Evolutionary conservation across 768 basidiomycete species (phyloP), one percentile per base, ranked within the genome.

Genomic region (Amylocystis lapponica): DNA sequence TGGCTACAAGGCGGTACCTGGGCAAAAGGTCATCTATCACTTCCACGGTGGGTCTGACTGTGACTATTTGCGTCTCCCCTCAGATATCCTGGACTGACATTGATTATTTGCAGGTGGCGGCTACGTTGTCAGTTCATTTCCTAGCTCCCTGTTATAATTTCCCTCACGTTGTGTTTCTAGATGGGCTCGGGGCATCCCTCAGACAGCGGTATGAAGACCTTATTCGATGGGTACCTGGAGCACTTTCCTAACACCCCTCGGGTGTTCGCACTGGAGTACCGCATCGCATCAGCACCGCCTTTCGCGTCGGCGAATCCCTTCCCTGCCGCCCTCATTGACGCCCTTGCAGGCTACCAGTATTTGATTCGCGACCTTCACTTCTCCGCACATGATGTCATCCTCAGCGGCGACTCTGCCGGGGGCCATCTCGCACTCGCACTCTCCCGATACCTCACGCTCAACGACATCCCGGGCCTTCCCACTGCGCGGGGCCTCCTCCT

Each of bases 341-440:
- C 64, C 2, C 35, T 79, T 9, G 67, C 74, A 0, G 75, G 71
- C 4, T 80, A 76, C 48, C 36, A 62, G 7, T 75, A 78, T 61
- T 70, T 81, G 21, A 58, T 75, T 22, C 51, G 68, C 10, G 53
- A 48, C 11, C 53, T 73, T 23, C 65, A 67, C 0, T 73, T 77
- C 54, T 38, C 47, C 6, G 65, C 76, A 1, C n/a, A 43, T n/a
- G 61, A 75, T 39, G 68, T 81, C 42, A 61, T 75, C 45, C 39
- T 79, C 7, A 52, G 54, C 4, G 79, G 78, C 7, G 77, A 79
- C 35, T 78, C 76, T 1, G 74, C 79, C 0, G 79, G 79, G 0
- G 79, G 70, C 1, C 69, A 75, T 46, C 61, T 80, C 19, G 72
- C 68, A 0, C 45, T 70, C 11, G 62, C 63, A 16, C 53, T 74